Evolutionary conservation across 768 basidiomycete species (phyloP).

Genomic region (Butyriboletus loyo): DNA sequence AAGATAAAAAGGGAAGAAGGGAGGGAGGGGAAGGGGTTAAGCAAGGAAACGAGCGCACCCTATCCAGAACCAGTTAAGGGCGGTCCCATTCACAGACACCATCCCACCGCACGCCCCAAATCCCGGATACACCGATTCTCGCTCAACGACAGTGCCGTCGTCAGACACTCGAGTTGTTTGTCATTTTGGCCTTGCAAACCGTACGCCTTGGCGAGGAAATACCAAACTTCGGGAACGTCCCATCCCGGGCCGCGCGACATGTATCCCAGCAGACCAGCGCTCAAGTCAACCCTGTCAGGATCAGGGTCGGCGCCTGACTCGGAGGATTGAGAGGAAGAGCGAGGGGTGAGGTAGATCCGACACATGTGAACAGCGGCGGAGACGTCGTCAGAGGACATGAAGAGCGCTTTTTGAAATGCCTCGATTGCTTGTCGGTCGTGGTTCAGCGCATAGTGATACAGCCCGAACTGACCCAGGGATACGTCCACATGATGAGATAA

Average conservation of each 20-base stretch:
- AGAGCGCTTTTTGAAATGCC: slow-evolving; percentile 84
- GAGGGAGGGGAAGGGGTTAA: too few species aligned
- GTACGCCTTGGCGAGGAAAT: slow-evolving; percentile 80
- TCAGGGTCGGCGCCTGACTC: slow-evolving; percentile 21
- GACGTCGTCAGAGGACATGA: slow-evolving; percentile 77
- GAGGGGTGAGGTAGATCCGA: slow-evolving; percentile 60
- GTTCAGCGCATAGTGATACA: slow-evolving; percentile 64
- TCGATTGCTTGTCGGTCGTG: slow-evolving; percentile 63
- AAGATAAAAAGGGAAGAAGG: not conserved
- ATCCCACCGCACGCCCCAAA: slow-evolving; percentile 59
- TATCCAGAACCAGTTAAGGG: not conserved
- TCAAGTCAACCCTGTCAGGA: slow-evolving; percentile 66
- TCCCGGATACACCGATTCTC: slow-evolving; percentile 66
- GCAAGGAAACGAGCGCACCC: not conserved
- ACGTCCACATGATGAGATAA: not conserved
- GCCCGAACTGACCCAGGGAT: slow-evolving; percentile 53
- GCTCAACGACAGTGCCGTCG: slow-evolving; percentile 60
- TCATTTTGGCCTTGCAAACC: slow-evolving; percentile 69
- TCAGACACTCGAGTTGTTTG: slow-evolving; percentile 71
- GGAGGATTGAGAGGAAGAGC: slow-evolving; percentile 16
- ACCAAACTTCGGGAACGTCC: slow-evolving; percentile 96
- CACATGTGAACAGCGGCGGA: slow-evolving; percentile 77
- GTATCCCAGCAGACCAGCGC: slow-evolving; percentile 75
- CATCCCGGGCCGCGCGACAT: slow-evolving; percentile 79
- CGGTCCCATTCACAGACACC: slow-evolving; percentile 46